Evolutionary conservation across 176 grass and related monocot species (phyloP), one percentile per base, ranked within the genome.

Genomic region (Pontederia crassipes): DNA sequence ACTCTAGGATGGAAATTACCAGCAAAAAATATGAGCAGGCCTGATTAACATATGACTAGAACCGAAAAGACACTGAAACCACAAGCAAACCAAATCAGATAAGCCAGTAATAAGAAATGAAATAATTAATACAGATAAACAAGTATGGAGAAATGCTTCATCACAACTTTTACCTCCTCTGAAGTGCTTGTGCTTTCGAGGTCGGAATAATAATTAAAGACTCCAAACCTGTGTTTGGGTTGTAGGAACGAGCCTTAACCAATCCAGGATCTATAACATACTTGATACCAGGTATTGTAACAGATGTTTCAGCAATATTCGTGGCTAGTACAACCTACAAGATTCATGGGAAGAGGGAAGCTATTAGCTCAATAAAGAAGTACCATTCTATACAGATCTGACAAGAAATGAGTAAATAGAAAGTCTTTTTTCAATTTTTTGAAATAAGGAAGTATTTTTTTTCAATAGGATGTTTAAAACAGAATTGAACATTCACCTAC

Each of bases 231-330:
- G 87, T 97, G 10, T 88, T 81, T 75, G 93, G 87, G 83, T 91
- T 97, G 66, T 97, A 97, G 12, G 87, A 80, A 55, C 93, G 84
- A 55, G 87, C 93, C 85, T 97, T 91, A 48, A 97, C 93, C 82
- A 90, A 82, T 35, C 87, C 93, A 73, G 84, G 72, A 77, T 97
- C 87, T 64, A 97, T 88, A 72, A 91, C 87, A 83, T 97, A 97
- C 73, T 97, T 97, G 61, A 97, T 97, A 57, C 93, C 84, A 69
- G 87, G 74, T 80, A 97, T 97, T 76, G 93, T 97, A 76, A 97
- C 77, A 64, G 87, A 97, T 70, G 87, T 97, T 62, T 97, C 93
- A 8, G 84, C 93, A 81, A 97, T 97, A 85, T 97, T 97, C 50
- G 92, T 97, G n/a, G 92, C 87, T 70, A 97, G 73, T 79, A 97